phyloP scores from a whole-genome alignment of 139 green algal genomes.

The Chlorella vulgaris region DNA sequence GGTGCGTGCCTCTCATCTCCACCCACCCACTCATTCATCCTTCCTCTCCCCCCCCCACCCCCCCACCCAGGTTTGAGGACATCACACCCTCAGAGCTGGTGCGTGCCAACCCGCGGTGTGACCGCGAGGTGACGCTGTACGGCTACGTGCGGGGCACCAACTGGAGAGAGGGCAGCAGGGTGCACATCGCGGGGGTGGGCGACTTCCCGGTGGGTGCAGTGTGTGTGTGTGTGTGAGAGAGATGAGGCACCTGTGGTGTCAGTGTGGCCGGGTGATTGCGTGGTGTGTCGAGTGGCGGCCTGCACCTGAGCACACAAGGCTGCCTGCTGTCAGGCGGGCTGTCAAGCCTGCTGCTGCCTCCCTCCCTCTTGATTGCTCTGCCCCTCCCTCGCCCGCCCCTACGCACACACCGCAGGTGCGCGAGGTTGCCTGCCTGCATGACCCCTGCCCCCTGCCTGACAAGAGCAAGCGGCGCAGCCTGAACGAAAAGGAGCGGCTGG shows the following conservation, averaged over 20 bases:
- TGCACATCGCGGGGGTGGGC: slow-evolving; percentile 93
- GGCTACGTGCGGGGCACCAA: slow-evolving; percentile 92
- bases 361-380: background rate
- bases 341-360: background rate
- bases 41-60: background rate
- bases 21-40: background rate
- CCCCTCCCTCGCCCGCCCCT: background rate
- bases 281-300: no score
- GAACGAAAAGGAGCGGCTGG: slow-evolving; percentile 85
- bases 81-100: slow-evolving; percentile 83
- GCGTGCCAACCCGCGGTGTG: slow-evolving; percentile 72
- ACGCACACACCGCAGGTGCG: slow-evolving; percentile 32
- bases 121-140: slow-evolving; percentile 92
- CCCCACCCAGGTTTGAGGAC: slow-evolving; percentile 71
- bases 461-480: slow-evolving; percentile 76
- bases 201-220: slow-evolving; percentile 71
- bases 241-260: background rate
- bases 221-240: background rate
- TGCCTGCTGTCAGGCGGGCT: no score
- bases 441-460: slow-evolving; percentile 95
- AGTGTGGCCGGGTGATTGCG: no score
- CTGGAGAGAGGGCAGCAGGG: slow-evolving; percentile 63
- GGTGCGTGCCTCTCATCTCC: no score
- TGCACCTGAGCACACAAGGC: no score
- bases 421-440: slow-evolving; percentile 83